Base-by-base conservation (phyloP, 1,284 basidiomycete genomes). In the Boletellus sp. region DNA sequence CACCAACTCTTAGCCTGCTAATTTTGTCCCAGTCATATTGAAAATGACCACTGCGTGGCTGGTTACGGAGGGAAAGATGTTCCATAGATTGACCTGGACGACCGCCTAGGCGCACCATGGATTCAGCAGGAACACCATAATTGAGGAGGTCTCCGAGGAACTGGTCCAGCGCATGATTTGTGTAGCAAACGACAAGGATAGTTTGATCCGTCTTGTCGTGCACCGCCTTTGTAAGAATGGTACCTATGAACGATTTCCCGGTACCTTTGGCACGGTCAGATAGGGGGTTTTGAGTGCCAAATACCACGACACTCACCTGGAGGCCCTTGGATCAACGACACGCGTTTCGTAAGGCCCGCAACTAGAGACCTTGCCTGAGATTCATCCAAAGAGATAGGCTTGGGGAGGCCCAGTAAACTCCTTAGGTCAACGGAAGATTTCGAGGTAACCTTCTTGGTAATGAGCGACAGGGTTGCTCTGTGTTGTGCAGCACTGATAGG, bases 141-240 rank as follows among this genome's bases (percentile, higher is more conserved):
- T 75, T 71, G 8, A 84, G 59, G 1, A 86, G 73, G 47, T 81
- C 79, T 36, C 77, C 75, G 2, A 86, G 69, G 46, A 86, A 82
- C 49, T 85, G 80, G 53, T 85, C 84, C 0, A 86, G 71, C 0
- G 83, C 83, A 52, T 85, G 84, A 50, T 32, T 32, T 0, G 84
- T 86, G 52, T 80, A 85, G 58, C 83, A 32, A 15, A 32, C 78
- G 11, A 85, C 79, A 4, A 85, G 73, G 8, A 85, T 82, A 1
- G 59, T 78, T 47, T 74, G 64, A 0, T 54, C 1, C 0, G 78
- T 76, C 32, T 62, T 59, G 16, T 81, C 74, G 32, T 84, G 74
- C 5, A 85, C 61, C 1, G 71, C 62, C 55, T 84, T 85, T 0
- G 80, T 81, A 0, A 85, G 65, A 1, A 86, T 63, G 0, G 79